These are phyloP conservation scores for Boletellus deceptivus DNA, from an alignment of 1,284 basidiomycete species.

Conservation along the genomic window DNA sequence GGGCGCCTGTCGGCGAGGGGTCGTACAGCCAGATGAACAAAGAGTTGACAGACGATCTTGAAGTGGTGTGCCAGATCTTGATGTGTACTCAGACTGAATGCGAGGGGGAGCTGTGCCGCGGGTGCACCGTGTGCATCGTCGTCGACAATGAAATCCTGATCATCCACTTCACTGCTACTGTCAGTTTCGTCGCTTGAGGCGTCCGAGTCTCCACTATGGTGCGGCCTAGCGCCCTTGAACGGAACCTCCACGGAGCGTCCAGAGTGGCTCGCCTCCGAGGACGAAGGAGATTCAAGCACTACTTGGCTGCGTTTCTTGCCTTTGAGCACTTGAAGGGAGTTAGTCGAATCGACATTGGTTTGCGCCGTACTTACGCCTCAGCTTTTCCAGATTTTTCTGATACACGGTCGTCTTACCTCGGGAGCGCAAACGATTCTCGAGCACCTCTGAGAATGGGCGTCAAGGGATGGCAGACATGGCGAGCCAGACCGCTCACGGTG, in stretches of 20 bases:
- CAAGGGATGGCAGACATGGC: background rate
- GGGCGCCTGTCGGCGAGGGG: conserved; percentile 48
- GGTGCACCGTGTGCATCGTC: conserved; percentile 57
- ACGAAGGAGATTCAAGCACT: conserved; percentile 31
- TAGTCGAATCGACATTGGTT: background rate
- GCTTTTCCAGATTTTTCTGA: conserved; percentile 57
- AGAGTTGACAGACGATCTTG: conserved; percentile 83
- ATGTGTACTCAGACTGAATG: conserved; percentile 75
- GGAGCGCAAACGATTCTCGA: conserved; percentile 59
- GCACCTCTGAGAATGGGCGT: conserved; percentile 46
- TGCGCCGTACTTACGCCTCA: conserved; percentile 50
- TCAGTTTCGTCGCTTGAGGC: conserved; percentile 26
- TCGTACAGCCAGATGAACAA: conserved; percentile 74
- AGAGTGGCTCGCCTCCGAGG: conserved; percentile 36
- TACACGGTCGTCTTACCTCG: conserved; percentile 59
- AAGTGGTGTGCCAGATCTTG: conserved; percentile 76
- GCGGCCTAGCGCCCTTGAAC: conserved; percentile 30
- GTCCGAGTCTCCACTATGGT: conserved; percentile 19
- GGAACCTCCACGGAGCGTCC: conserved; percentile 29
- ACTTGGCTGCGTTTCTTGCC: conserved; percentile 49
- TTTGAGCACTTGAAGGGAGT: conserved; percentile 23
- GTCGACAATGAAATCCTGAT: conserved; percentile 64
- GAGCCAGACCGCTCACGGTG: conserved; percentile 40
- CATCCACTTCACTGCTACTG: conserved; percentile 24
- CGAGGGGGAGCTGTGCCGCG: conserved; percentile 55